Percentiles rank a stretch among this genome's conserved stretches.
Conservation (phyloP, 1,139 yeast genomes). For the Geotrichum fermentans region DNA sequence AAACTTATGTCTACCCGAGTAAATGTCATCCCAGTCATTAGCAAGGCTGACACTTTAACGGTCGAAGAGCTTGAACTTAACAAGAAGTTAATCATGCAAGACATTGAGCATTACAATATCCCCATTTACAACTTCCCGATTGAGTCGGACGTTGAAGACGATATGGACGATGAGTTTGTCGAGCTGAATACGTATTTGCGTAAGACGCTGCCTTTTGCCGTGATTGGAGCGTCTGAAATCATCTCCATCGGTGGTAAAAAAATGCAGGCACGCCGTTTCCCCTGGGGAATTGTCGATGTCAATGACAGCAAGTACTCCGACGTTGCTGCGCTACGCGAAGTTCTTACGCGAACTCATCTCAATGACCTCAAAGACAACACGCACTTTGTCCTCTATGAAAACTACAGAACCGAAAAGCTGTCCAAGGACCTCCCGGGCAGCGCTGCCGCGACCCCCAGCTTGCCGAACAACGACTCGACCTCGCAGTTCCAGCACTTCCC, state of each 20-base stretch:
- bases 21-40: slow-evolving; percentile 80
- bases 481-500: slow-evolving; percentile 11
- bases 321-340: slow-evolving; percentile 70
- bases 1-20: slow-evolving; percentile 72
- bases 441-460: slow-evolving; percentile 20
- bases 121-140: slow-evolving; percentile 78
- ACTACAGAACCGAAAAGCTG: slow-evolving; percentile 86
- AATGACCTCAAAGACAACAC: slow-evolving; percentile 91
- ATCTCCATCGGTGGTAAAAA: slow-evolving; percentile 51
- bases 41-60: slow-evolving; percentile 85
- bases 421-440: slow-evolving; percentile 36
- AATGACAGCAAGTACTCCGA: slow-evolving; percentile 80
- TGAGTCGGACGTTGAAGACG: slow-evolving; percentile 27
- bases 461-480: not conserved
- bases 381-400: slow-evolving; percentile 87
- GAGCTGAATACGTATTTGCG: slow-evolving; percentile 75
- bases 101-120: slow-evolving; percentile 71
- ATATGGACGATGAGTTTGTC: slow-evolving; percentile 29
- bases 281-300: slow-evolving; percentile 90
- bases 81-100: slow-evolving; percentile 65
- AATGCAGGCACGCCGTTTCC: slow-evolving; percentile 68
- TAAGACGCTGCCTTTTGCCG: slow-evolving; percentile 76
- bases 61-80: slow-evolving; percentile 65
- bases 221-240: slow-evolving; percentile 58
- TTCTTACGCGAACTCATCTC: slow-evolving; percentile 79